These are phyloP conservation scores for Delonix regia DNA, from an alignment of 306 rosid genomes.

Conservation along the genomic window DNA sequence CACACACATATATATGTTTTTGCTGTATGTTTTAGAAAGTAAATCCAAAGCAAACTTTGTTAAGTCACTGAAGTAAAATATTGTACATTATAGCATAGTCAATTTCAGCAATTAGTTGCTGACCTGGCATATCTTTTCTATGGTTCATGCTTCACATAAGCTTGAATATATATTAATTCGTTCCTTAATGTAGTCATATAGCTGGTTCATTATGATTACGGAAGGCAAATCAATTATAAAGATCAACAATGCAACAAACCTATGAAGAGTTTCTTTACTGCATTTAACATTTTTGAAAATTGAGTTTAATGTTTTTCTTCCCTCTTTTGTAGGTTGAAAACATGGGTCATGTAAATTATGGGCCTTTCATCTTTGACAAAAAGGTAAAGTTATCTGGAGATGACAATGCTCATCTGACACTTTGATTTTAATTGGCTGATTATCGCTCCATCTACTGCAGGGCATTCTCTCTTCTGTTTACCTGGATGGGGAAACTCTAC, in stretches of 20 bases:
- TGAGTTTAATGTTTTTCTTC: constrained; percentile 22
- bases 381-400: constrained; percentile 65
- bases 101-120: not conserved
- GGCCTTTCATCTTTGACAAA: constrained; percentile 71
- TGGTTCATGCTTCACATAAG: not conserved
- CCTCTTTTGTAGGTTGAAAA: constrained; percentile 74
- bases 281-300: not conserved
- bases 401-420: constrained; percentile 7
- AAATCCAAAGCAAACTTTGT: not conserved
- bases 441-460: constrained; percentile 49
- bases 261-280: constrained; percentile 8
- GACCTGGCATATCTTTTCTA: not conserved
- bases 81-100: not conserved
- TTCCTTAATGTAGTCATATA: not conserved
- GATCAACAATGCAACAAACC: not conserved
- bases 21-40: not conserved
- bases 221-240: not conserved
- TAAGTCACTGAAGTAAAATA: not conserved
- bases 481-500: constrained; percentile 55
- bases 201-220: not conserved
- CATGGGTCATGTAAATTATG: constrained; percentile 89
- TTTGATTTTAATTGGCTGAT: constrained; percentile 32
- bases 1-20: not conserved
- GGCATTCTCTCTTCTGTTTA: constrained; percentile 89
- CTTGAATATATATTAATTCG: not conserved